Percentiles rank a stretch among this genome's conserved stretches.
Evolutionary conservation across 805 yeast genomes (phyloP).

Genomic region (Nematodospora valgi): DNA sequence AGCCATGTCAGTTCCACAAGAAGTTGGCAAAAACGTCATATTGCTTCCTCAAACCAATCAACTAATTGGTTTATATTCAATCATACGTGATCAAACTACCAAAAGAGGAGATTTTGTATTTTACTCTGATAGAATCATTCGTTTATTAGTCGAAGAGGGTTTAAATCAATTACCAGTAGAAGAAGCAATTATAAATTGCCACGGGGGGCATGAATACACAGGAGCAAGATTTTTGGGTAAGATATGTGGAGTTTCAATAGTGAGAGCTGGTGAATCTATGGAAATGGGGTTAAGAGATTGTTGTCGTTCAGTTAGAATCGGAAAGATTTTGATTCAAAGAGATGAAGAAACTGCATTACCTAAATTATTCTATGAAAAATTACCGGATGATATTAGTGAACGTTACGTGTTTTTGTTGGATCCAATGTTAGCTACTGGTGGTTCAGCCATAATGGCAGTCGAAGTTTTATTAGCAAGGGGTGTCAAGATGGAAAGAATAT

Average conservation of each 20-base stretch:
- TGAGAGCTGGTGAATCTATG: constrained; percentile 99
- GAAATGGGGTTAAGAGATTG: constrained; percentile 98
- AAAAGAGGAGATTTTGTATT: constrained; percentile 90
- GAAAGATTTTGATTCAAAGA: constrained; percentile 94
- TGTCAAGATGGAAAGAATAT: constrained; percentile 80
- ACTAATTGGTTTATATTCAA: constrained; percentile 80
- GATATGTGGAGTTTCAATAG: constrained; percentile 97
- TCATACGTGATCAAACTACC: constrained; percentile 80
- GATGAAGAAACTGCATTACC: constrained; percentile 97
- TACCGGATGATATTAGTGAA: constrained; percentile 87
- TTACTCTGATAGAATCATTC: constrained; percentile 90
- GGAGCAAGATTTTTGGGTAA: constrained; percentile 87
- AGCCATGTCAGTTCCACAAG: constrained; percentile 11
- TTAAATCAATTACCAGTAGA: constrained; percentile 91
- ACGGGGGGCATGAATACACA: constrained; percentile 64
- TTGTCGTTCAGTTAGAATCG: constrained; percentile 93
- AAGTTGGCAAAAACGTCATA: constrained; percentile 51
- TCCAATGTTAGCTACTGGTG: constrained; percentile 99
- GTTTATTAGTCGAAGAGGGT: constrained; percentile 93
- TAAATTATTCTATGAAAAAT: constrained; percentile 85
- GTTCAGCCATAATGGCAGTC: constrained; percentile 95
- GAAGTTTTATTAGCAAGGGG: constrained; percentile 86
- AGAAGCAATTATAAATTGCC: constrained; percentile 63
- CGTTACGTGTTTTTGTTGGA: constrained; percentile 89
- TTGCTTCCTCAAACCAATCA: constrained; percentile 88